Evolutionary conservation across 148 eudicot species (phyloP).

Genomic region (Chenopodium quinoa): DNA sequence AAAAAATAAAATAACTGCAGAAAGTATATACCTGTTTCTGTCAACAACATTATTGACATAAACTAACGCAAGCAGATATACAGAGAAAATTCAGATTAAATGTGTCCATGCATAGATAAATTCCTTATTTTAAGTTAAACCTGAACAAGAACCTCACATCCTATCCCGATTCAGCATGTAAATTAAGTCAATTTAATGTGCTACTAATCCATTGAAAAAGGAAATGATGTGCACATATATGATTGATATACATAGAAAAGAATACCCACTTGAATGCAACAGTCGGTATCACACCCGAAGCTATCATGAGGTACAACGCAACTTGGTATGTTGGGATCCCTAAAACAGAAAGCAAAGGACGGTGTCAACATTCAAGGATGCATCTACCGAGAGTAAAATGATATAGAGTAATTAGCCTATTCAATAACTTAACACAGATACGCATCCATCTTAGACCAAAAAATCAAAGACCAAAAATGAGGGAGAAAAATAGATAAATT

Average conservation of each 20-base stretch:
- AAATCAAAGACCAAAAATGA: no score
- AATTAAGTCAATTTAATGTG: background rate
- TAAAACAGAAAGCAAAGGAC: slow-evolving; percentile 11
- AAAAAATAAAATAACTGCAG: no score
- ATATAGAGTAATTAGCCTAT: background rate
- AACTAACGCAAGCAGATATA: background rate
- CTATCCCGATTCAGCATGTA: background rate
- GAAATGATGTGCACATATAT: background rate
- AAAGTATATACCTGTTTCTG: background rate
- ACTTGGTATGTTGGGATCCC: slow-evolving; percentile 39
- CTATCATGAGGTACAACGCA: slow-evolving; percentile 39
- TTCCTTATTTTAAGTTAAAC: background rate
- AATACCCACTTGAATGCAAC: slow-evolving; percentile 43
- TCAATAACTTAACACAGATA: background rate
- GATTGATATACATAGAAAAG: background rate
- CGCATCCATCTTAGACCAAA: background rate
- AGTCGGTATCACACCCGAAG: slow-evolving; percentile 46
- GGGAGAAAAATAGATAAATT: no score
- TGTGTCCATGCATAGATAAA: background rate
- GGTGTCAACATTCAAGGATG: background rate
- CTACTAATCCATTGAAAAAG: background rate
- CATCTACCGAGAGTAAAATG: background rate
- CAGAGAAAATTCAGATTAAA: background rate
- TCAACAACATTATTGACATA: background rate
- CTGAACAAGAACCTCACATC: background rate